Evolutionary conservation across 2,329 filamentous ascomycete species (phyloP), one percentile per base, ranked within the genome.

Genomic region (Ceratocystis harringtonii): DNA sequence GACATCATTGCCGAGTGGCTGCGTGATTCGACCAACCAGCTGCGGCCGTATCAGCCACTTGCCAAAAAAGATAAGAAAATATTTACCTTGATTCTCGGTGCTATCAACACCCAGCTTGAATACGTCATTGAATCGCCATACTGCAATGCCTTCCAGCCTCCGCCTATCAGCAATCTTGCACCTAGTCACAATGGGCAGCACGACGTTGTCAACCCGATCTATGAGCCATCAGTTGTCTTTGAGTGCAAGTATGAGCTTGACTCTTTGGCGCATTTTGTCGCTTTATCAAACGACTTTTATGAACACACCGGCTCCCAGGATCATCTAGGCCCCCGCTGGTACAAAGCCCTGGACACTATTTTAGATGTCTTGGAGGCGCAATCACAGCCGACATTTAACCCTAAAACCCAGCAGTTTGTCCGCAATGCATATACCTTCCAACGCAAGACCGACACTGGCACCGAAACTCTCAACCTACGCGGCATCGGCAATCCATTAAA

Each of bases 211-310:
- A 90, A 96, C 71, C 94, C 94, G 0, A 79, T 80, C 0, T 97
- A 95, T 72, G 91, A 97, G 72, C 87, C 87, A 0, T 83, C 80
- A 0, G 83, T 86, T 61, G 94, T 99, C 2, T 99, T 96, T 69
- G 94, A 99, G 76, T 99, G 94, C 83, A 99, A 99, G 76, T 99
- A 97, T 75, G 94, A 99, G 77, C 84, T 99, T 25, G 94, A 99
- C 76, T 96, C 92, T 7, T 80, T 99, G 0, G 94, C 92, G 0
- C 87, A 95, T 72, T 99, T 99, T 74, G 81, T 99, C 5, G 85
- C 88, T 0, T 77, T 99, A 1, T 84, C 81, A 19, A 96, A 96
- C 71, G 86, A 96, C 70, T 97, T 95, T 75, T 81, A 94, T 76
- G 84, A 88, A 48, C 82, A 89, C 72, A 95, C 90, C 0, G 81